phyloP scores from a whole-genome alignment of 2,329 filamentous ascomycete genomes.

The Corniculantispora saksenae region DNA sequence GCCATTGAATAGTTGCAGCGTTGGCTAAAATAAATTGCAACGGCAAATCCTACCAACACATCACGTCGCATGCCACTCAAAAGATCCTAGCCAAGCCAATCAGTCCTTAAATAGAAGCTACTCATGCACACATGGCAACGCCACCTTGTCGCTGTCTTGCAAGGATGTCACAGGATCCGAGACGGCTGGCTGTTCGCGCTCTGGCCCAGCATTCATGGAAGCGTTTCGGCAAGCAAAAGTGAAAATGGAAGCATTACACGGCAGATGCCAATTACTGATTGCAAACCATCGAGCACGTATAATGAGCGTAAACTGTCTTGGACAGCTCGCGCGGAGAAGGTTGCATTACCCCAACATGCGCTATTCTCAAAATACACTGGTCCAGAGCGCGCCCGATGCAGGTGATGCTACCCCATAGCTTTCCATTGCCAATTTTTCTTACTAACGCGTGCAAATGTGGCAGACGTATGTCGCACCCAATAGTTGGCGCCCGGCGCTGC shows the following conservation, averaged over 20 bases:
- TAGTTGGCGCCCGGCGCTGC: neutral
- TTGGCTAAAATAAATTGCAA: neutral
- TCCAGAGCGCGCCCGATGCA: neutral
- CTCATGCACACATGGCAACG: neutral
- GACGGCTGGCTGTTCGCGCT: neutral
- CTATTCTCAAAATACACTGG: neutral
- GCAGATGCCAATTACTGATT: neutral
- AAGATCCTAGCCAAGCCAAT: neutral
- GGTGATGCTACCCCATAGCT: neutral
- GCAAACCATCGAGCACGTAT: neutral
- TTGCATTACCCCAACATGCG: neutral
- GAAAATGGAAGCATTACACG: neutral
- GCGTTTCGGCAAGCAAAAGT: neutral
- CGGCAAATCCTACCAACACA: neutral
- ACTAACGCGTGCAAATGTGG: neutral
- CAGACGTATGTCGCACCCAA: neutral
- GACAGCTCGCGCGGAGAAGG: neutral
- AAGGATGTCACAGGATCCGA: neutral
- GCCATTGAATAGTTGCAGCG: neutral
- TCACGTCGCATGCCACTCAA: neutral
- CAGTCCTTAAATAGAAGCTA: neutral
- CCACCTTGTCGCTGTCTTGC: neutral
- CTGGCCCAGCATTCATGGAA: neutral
- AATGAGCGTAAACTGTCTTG: neutral
- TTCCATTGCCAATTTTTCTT: constrained; percentile 1